Evolutionary conservation across 2,329 filamentous ascomycete genomes (phyloP).

Genomic region (Chrysosporium keratinophilum): DNA sequence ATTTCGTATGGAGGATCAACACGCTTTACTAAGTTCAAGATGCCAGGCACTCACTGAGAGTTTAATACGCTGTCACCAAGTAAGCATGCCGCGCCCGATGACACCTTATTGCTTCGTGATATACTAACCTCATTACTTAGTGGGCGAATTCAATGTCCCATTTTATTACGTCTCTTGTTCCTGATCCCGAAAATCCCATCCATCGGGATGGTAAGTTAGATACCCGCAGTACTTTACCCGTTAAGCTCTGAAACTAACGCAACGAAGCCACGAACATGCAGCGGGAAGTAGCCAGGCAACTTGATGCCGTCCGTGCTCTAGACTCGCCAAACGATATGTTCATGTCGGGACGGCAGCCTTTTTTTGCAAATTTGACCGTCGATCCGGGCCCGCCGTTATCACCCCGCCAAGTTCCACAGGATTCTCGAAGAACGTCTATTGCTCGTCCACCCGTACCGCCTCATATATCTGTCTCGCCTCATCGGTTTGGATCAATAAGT

Average conservation of each 20-base stretch:
- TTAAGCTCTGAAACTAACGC: constrained; percentile 1
- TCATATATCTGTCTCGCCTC: constrained; percentile 67
- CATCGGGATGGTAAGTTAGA: constrained; percentile 66
- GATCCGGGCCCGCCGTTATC: constrained; percentile 69
- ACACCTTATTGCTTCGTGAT: neutral
- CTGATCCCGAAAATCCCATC: constrained; percentile 63
- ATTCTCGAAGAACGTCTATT: constrained; percentile 62
- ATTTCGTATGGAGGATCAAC: constrained; percentile 71
- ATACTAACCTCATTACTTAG: constrained; percentile 32
- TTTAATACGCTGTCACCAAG: constrained; percentile 60
- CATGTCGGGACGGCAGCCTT: constrained; percentile 54
- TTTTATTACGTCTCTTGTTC: constrained; percentile 61
- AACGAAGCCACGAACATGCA: constrained; percentile 46
- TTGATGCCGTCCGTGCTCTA: constrained; percentile 46
- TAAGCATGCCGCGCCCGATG: constrained; percentile 27
- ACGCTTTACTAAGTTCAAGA: constrained; percentile 66
- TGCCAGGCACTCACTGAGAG: constrained; percentile 75
- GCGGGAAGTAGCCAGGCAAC: constrained; percentile 52
- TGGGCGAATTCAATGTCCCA: constrained; percentile 79
- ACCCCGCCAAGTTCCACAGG: constrained; percentile 74
- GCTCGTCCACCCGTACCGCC: constrained; percentile 66
- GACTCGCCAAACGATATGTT: constrained; percentile 56
- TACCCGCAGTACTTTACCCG: neutral
- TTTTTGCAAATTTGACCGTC: constrained; percentile 50
- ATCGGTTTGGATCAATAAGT: constrained; percentile 80